Conservation (phyloP, 2,329 filamentous ascomycete species). For the Coniochaeta sp. region DNA sequence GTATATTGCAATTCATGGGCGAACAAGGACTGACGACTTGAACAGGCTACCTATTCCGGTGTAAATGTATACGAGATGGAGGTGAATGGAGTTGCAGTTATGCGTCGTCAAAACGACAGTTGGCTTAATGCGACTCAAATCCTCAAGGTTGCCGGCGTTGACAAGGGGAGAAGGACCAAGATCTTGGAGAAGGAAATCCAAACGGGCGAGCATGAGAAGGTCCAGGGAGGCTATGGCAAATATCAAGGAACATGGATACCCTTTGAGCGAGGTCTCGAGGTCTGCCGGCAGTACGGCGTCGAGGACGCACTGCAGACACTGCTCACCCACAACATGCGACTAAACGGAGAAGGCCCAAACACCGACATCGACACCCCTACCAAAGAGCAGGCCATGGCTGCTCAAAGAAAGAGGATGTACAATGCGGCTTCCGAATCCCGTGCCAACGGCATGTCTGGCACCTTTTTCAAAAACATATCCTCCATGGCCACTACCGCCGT, state of each 20-base stretch:
- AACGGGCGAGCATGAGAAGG: constrained; percentile 94
- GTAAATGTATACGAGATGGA: constrained; percentile 99
- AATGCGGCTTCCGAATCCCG: constrained; percentile 66
- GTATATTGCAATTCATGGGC: not conserved
- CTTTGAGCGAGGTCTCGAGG: constrained; percentile 84
- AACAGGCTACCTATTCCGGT: constrained; percentile 80
- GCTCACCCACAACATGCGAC: constrained; percentile 72
- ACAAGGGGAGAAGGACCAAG: constrained; percentile 96
- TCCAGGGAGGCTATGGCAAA: constrained; percentile 96
- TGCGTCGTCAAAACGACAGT: constrained; percentile 89
- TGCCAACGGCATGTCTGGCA: constrained; percentile 62
- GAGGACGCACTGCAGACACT: constrained; percentile 70
- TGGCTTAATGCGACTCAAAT: constrained; percentile 99
- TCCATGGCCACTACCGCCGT: constrained; percentile 88
- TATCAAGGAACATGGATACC: constrained; percentile 99
- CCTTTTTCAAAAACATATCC: constrained; percentile 97
- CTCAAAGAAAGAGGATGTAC: constrained; percentile 87
- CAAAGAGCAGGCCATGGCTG: constrained; percentile 98
- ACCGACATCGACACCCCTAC: constrained; percentile 84
- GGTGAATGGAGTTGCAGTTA: constrained; percentile 85
- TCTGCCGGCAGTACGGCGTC: constrained; percentile 75
- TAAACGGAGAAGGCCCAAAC: constrained; percentile 59
- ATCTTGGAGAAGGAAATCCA: constrained; percentile 97
- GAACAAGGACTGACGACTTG: constrained; percentile 3
- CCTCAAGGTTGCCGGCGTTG: constrained; percentile 91